phyloP scores from a whole-genome alignment of 768 basidiomycete species.

The Pleurotus djamor region DNA sequence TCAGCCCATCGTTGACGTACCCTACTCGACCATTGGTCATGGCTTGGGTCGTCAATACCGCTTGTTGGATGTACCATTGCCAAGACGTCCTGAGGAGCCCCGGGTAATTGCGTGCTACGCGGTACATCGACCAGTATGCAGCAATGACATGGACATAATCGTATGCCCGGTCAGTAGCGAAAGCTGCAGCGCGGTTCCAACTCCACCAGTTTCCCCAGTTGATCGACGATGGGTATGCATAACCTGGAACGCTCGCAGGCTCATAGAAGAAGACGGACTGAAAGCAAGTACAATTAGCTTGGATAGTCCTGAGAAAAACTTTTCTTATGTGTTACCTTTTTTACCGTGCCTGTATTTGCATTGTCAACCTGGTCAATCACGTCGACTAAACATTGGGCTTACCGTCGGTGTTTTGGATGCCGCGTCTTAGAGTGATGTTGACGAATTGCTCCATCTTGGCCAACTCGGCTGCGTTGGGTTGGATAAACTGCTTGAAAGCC shows the following conservation, averaged over 20 bases:
- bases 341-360: constrained; percentile 38
- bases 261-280: constrained; percentile 54
- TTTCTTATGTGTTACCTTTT: constrained; percentile 33
- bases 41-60: constrained; percentile 41
- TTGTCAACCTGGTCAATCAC: background rate
- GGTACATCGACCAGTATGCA: constrained; percentile 56
- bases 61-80: constrained; percentile 59
- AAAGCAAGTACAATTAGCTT: background rate
- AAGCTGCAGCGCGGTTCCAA: constrained; percentile 48
- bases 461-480: constrained; percentile 53
- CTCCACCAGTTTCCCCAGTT: constrained; percentile 58
- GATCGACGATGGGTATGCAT: constrained; percentile 45
- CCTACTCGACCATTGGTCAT: constrained; percentile 47
- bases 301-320: background rate
- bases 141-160: constrained; percentile 49
- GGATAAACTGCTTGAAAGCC: constrained; percentile 53
- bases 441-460: constrained; percentile 49
- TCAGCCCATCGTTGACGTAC: constrained; percentile 44
- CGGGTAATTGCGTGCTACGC: constrained; percentile 58
- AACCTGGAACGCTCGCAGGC: constrained; percentile 39
- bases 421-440: constrained; percentile 43
- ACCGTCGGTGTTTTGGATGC: constrained; percentile 50
- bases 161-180: constrained; percentile 47
- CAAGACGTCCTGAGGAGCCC: constrained; percentile 43
- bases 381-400: background rate